Percentiles rank a stretch among this genome's conserved stretches.
Conservation (phyloP, 768 basidiomycete genomes). For the Suillus fuscotomentosus region DNA sequence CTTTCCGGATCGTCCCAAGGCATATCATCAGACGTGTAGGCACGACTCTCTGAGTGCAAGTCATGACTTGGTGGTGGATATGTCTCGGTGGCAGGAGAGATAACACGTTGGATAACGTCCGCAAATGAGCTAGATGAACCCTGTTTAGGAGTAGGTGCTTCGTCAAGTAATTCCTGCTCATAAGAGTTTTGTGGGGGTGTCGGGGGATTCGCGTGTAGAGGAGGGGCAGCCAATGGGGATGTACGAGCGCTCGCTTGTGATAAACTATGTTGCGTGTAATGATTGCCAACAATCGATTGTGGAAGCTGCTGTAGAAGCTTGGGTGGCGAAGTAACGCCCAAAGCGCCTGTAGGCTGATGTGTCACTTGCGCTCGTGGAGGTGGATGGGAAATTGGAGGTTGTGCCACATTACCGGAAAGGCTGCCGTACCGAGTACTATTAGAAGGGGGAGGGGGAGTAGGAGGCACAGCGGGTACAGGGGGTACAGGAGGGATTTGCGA, state of each 20-base stretch:
- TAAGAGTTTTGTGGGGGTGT: constrained; percentile 1
- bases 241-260: neutral
- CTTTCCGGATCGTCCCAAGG: constrained; percentile 17
- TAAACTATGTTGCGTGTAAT: neutral
- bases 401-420: neutral
- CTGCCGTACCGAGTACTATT: neutral
- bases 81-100: neutral
- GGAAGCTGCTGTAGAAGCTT: constrained; percentile 3
- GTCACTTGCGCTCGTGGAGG: constrained; percentile 8
- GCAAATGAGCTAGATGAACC: neutral
- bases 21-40: constrained; percentile 15
- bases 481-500: constrained; percentile 19
- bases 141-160: constrained; percentile 7
- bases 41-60: constrained; percentile 1
- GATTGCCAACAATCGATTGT: neutral
- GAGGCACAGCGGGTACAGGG: constrained; percentile 16
- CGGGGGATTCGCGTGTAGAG: neutral
- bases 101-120: neutral
- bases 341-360: neutral
- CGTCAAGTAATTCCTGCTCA: neutral
- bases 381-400: neutral
- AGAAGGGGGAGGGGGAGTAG: neutral
- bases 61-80: neutral
- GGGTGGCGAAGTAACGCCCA: neutral
- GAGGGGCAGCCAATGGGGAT: neutral